Base-by-base conservation (phyloP, 2,329 filamentous ascomycete species). In the Pleomassaria siparia region DNA sequence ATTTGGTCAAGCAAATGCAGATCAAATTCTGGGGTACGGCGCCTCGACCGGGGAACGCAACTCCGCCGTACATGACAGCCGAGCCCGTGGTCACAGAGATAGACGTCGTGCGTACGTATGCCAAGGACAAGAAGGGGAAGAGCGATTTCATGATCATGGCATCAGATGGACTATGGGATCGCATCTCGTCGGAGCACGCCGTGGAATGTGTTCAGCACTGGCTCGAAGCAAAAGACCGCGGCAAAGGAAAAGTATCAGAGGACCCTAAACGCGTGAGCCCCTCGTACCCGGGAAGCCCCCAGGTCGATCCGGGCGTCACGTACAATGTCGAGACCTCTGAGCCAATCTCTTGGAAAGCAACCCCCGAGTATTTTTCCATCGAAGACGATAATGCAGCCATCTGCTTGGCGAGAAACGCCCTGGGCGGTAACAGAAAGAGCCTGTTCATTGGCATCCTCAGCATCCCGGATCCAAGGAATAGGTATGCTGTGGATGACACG, bases 51-150 rank as follows among this genome's bases (percentile, higher is more conserved):
- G 69, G 74, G 12, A 65, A 57, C 13, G 65, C 73, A 43, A 80
- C 82, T 0, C 85, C 84, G 2, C 86, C 86, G 0, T 89, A 89
- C 66, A 68, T 88, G 56, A 87, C 82, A 0, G 85, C 85, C 0
- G 78, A 84, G 58, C 86, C 86, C 0, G 83, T 83, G 25, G 73
- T 89, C 21, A 84, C 78, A 2, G 82, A 80, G 3, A 80, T 76
- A 0, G 67, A 71, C 25, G 70, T 88, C 5, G 68, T 78, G 4
- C 67, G 72, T 0, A 69, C 70, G 2, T 60, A 62, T 6, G 11
- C 33, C 10, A 30, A 39, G 22, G 44, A 24, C 3, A 32, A 18
- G 13, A 29, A 37, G 1, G 73, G 76, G 1, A 57, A 53, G 22
- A 55, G 55, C 37, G 77, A 80, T 41, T 88, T 88, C 57, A 64